Evolutionary conservation across 1,284 basidiomycete genomes (phyloP).

Genomic region (Ustilago lituana): DNA sequence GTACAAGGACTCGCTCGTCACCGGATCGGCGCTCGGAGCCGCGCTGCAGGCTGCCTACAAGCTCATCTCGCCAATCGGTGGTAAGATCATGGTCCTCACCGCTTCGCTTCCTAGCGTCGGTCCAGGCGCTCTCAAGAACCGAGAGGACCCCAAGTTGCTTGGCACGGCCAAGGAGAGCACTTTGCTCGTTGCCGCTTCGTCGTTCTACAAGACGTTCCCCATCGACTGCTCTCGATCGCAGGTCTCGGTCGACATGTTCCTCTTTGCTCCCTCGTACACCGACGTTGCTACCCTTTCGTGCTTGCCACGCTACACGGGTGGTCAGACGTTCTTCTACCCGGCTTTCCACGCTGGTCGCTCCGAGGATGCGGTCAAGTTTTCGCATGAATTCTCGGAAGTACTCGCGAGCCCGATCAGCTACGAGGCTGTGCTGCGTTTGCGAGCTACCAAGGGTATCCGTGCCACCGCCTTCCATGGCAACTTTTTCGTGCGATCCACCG

Average conservation of each 20-base stretch:
- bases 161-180: constrained; percentile 84
- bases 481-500: constrained; percentile 98
- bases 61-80: constrained; percentile 90
- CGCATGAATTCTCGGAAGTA: constrained; percentile 93
- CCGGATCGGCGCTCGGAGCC: constrained; percentile 94
- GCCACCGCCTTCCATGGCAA: constrained; percentile 99
- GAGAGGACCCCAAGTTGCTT: constrained; percentile 94
- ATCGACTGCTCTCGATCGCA: constrained; percentile 98
- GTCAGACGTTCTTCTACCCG: constrained; percentile 98
- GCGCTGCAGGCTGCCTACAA: constrained; percentile 96
- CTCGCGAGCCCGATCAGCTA: constrained; percentile 93
- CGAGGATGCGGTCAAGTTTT: constrained; percentile 97
- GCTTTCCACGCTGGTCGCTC: constrained; percentile 93
- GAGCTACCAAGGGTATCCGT: constrained; percentile 82
- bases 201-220: constrained; percentile 98
- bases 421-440: constrained; percentile 96
- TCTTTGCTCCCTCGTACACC: constrained; percentile 91
- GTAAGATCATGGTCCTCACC: constrained; percentile 91
- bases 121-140: constrained; percentile 89
- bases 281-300: constrained; percentile 92
- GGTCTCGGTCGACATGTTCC: constrained; percentile 99
- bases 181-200: constrained; percentile 72
- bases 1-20: constrained; percentile 91
- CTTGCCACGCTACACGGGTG: constrained; percentile 95
- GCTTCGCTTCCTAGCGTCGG: constrained; percentile 88